These are phyloP conservation scores for Plectranthus barbatus DNA, from an alignment of 257 asterid genomes.

Conservation along the genomic window DNA sequence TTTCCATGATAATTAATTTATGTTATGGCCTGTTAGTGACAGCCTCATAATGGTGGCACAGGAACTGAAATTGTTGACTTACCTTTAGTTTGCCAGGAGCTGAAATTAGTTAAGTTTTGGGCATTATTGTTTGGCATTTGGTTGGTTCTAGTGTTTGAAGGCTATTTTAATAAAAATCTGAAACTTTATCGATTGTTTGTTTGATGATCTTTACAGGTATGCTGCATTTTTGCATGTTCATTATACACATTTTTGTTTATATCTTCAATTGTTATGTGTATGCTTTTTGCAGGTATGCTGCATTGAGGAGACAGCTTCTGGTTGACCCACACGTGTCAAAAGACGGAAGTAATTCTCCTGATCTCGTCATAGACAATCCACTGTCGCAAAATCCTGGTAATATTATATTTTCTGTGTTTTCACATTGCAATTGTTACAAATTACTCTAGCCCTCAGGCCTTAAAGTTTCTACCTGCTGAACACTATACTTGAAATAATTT, in stretches of 20 bases:
- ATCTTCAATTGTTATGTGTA: not conserved
- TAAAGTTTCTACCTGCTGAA: too few relatives aligned
- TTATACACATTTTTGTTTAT: not conserved
- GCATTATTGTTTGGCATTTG: not conserved
- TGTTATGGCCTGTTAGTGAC: not conserved
- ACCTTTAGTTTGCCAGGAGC: not conserved
- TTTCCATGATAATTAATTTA: not conserved
- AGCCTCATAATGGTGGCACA: not conserved
- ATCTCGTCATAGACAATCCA: slow-evolving; percentile 83
- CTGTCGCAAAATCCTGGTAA: slow-evolving; percentile 93
- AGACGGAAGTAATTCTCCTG: slow-evolving; percentile 76
- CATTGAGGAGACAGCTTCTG: slow-evolving; percentile 79
- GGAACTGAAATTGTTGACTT: not conserved
- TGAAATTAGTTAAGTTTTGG: not conserved
- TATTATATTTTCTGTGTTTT: too few relatives aligned
- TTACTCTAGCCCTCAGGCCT: not conserved
- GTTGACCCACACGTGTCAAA: slow-evolving; percentile 77
- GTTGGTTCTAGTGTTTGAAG: not conserved
- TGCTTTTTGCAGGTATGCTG: slow-evolving; percentile 56
- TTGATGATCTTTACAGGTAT: not conserved
- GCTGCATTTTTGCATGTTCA: not conserved
- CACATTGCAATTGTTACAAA: not conserved
- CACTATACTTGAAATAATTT: too few relatives aligned
- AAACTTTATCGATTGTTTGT: not conserved
- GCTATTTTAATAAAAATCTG: not conserved